phyloP scores from a whole-genome alignment of 2,329 filamentous ascomycete species.

The Neospermospora avenae region DNA sequence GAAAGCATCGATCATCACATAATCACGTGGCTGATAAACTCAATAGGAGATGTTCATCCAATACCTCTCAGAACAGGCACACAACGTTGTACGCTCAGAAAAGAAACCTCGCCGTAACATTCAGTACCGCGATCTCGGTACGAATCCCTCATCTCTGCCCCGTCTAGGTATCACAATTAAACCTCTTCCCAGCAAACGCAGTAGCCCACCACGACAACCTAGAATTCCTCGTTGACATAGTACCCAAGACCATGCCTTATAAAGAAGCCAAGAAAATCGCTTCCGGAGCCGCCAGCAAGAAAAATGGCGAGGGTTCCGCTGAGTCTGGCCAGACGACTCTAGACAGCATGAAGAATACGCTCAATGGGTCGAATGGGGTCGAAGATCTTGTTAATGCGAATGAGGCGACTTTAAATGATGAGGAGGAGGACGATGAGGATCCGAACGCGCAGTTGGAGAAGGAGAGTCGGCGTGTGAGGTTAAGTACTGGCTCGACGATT shows the following conservation, averaged over 20 bases:
- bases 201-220: constrained; percentile 88
- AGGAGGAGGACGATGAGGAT: constrained; percentile 27
- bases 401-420: constrained; percentile 13
- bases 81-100: constrained; percentile 87
- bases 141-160: background rate
- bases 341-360: constrained; percentile 26
- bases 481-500: constrained; percentile 19
- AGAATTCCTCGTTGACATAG: constrained; percentile 88
- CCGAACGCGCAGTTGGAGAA: constrained; percentile 35
- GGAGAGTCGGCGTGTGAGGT: constrained; percentile 27
- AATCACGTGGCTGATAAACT: constrained; percentile 3
- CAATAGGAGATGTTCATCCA: constrained; percentile 89
- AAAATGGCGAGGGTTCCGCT: constrained; percentile 30
- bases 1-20: background rate
- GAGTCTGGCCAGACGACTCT: constrained; percentile 33
- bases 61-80: constrained; percentile 78
- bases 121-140: constrained; percentile 92
- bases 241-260: constrained; percentile 81
- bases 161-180: constrained; percentile 7
- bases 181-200: constrained; percentile 61
- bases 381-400: background rate
- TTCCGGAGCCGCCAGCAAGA: constrained; percentile 42
- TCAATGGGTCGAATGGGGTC: constrained; percentile 21
- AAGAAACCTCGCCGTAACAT: constrained; percentile 89
- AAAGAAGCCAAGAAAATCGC: constrained; percentile 63